Base-by-base conservation (phyloP, 495 filamentous ascomycete genomes). In the Talaromyces proteolyticus region DNA sequence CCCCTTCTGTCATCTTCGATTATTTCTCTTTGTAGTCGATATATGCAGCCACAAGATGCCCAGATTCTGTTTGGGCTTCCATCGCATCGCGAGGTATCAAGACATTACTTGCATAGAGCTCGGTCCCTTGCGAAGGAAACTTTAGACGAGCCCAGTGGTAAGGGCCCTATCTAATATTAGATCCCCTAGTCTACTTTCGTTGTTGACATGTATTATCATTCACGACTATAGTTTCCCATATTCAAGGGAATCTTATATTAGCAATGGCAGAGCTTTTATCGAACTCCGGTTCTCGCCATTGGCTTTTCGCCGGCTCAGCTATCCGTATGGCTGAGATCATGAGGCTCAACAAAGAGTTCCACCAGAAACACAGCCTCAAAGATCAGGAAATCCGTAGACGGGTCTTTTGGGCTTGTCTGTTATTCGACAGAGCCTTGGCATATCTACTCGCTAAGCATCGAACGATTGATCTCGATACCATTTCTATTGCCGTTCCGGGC, bases 301-400 rank as follows among this genome's bases (percentile, higher is more conserved):
- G 29, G 29, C 6, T 36, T 6, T 36, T 7, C 14, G 6, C 29
- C 29, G 29, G 29, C 14, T 6, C 14, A 14, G 29, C 29, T 14
- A 36, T 36, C 14, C 47, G 47, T 1, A 50, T 50, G 47, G 47
- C 47, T 42, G 18, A 50, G 16, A 43, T 50, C 47, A 50, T 50
- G 47, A 17, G 47, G 26, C 37, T 50, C n/a, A 50, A 50, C 16
- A 50, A 50, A 16, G 47, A 50, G 16, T 50, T 21, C 21, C 47
- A 50, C 24, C 36, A 44, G 8, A 50, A 41, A 42, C 47, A 50
- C 11, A 14, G 34, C 10, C 18, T 19, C 11, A 29, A 42, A 42
- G 47, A 50, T 7, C 47, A 23, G 6, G 47, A 50, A 25, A 50
- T 50, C 22, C 47, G 47, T n/a, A 17, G 47, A 22, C 47, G 47